phyloP scores from a whole-genome alignment of 768 basidiomycete species.

The Sutorius australiensis region DNA sequence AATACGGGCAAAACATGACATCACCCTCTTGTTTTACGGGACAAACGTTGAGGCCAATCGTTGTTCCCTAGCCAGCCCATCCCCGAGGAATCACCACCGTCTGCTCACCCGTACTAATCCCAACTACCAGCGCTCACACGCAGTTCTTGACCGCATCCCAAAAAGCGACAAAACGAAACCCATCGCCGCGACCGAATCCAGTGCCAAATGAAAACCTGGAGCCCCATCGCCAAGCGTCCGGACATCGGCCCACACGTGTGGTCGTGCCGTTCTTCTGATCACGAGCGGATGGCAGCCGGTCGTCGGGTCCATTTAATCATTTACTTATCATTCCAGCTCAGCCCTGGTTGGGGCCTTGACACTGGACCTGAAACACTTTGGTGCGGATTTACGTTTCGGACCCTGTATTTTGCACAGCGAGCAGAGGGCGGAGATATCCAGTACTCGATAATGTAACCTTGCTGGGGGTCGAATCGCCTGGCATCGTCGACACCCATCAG shows the following conservation, averaged over 20 bases:
- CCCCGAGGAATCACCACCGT: too few species aligned
- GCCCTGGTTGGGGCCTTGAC: neutral
- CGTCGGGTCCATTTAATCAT: neutral
- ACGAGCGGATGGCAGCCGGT: neutral
- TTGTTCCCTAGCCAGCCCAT: neutral
- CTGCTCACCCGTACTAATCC: neutral
- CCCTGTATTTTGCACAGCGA: neutral
- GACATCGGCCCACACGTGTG: neutral
- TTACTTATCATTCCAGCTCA: neutral
- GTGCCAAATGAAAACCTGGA: neutral
- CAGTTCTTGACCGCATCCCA: too few species aligned
- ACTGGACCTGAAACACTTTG: slow-evolving; percentile 7
- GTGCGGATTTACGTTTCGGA: slow-evolving; percentile 21
- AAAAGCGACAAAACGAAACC: too few species aligned
- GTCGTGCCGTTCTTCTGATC: neutral
- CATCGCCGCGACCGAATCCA: neutral
- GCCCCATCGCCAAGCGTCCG: slow-evolving; percentile 7
- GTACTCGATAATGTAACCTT: neutral
- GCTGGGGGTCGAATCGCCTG: neutral
- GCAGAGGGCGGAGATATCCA: neutral
- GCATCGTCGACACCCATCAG: neutral
- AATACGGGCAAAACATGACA: slow-evolving; percentile 7
- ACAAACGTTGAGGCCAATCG: neutral
- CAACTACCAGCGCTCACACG: neutral
- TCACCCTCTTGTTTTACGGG: slow-evolving; percentile 2